These are phyloP conservation scores for Coprinopsis sp. DNA, from an alignment of 768 basidiomycete genomes.

Conservation along the genomic window DNA sequence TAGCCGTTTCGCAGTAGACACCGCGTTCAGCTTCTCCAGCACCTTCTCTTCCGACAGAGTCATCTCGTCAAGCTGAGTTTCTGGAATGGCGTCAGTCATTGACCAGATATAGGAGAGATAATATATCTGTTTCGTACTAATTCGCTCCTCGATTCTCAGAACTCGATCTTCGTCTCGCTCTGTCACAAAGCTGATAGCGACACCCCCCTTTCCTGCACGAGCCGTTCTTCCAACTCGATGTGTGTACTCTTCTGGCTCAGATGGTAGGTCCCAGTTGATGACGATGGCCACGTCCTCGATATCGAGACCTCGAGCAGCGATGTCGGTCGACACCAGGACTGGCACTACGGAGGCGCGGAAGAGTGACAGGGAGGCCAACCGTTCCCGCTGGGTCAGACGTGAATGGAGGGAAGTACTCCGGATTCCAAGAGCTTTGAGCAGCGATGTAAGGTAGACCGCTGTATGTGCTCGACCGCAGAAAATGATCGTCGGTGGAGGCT, in stretches of 20 bases:
- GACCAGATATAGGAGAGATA: background rate
- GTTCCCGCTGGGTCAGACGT: slow-evolving; percentile 86
- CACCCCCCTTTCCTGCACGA: slow-evolving; percentile 82
- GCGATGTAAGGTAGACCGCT: slow-evolving; percentile 79
- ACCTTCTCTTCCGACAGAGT: slow-evolving; percentile 74
- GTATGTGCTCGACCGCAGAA: slow-evolving; percentile 85
- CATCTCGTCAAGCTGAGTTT: slow-evolving; percentile 73
- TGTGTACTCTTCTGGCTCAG: slow-evolving; percentile 88
- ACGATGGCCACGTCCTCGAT: slow-evolving; percentile 96
- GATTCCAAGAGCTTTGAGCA: slow-evolving; percentile 76
- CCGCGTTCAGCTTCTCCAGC: slow-evolving; percentile 77
- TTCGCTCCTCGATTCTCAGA: slow-evolving; percentile 76
- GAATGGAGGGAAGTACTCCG: slow-evolving; percentile 90
- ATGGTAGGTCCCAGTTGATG: slow-evolving; percentile 95
- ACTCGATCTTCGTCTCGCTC: slow-evolving; percentile 88
- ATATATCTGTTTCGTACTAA: slow-evolving; percentile 53
- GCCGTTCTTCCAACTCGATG: slow-evolving; percentile 95
- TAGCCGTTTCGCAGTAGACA: slow-evolving; percentile 89
- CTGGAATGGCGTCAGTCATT: slow-evolving; percentile 31
- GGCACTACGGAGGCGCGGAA: slow-evolving; percentile 87
- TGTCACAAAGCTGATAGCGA: slow-evolving; percentile 92
- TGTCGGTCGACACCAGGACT: slow-evolving; percentile 91
- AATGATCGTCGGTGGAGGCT: slow-evolving; percentile 94
- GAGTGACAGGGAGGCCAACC: slow-evolving; percentile 75
- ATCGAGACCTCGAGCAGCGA: slow-evolving; percentile 92